Evolutionary conservation across 2,329 filamentous ascomycete genomes (phyloP).

Genomic region (Aspergillus vadensis): DNA sequence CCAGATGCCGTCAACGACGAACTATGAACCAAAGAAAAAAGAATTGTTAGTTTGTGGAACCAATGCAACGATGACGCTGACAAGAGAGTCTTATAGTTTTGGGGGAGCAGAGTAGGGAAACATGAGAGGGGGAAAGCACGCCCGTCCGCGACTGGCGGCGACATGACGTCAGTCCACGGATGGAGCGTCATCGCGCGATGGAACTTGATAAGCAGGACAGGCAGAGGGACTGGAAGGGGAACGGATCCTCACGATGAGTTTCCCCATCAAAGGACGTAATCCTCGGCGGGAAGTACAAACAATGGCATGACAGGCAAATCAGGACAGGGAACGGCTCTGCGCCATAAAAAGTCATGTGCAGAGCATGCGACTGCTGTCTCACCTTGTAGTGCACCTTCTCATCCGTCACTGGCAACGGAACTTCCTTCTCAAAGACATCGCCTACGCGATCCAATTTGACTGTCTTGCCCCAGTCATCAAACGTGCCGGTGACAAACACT

Average conservation of each 20-base stretch:
- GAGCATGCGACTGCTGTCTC: constrained; percentile 33
- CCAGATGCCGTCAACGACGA: constrained; percentile 93
- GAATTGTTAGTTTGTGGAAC: constrained; percentile 16
- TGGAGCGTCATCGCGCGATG: constrained; percentile 31
- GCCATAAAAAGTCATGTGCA: constrained; percentile 14
- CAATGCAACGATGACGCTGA: constrained; percentile 15
- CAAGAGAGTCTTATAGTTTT: constrained; percentile 26
- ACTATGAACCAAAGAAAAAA: constrained; percentile 56
- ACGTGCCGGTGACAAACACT: constrained; percentile 93
- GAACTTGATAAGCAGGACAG: constrained; percentile 14
- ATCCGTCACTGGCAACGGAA: constrained; percentile 65
- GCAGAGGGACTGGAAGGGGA: neutral
- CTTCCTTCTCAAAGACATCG: constrained; percentile 75
- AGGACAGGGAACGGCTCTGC: neutral
- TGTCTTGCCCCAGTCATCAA: constrained; percentile 90
- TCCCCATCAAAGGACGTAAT: constrained; percentile 2
- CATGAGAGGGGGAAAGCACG: constrained; percentile 19
- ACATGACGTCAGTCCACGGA: constrained; percentile 29
- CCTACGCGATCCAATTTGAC: constrained; percentile 78
- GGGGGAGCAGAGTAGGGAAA: neutral
- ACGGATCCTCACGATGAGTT: constrained; percentile 16
- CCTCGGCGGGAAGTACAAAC: neutral
- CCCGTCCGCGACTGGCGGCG: neutral
- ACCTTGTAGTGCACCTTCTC: constrained; percentile 96
- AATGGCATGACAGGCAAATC: neutral